Evolutionary conservation across 192 early-diverging fungal species (phyloP).

Genomic region (Backusella tuberculispora): DNA sequence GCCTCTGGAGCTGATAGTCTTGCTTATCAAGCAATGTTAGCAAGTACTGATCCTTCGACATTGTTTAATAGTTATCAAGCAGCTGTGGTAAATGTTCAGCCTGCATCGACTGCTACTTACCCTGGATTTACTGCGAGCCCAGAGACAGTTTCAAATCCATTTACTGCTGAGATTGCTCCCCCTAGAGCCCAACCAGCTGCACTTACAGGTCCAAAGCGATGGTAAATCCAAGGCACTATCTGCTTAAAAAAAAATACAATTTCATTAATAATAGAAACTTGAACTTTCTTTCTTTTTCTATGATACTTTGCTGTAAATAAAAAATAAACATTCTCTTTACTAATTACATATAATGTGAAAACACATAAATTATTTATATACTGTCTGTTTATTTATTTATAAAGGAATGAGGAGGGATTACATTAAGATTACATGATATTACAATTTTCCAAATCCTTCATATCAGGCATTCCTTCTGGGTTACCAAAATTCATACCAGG

Average conservation of each 20-base stretch:
- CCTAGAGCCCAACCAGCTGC: background rate
- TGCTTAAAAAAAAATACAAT: background rate
- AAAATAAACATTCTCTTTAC: background rate
- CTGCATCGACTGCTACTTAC: background rate
- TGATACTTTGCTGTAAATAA: background rate
- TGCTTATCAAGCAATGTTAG: background rate
- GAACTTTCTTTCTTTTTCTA: background rate
- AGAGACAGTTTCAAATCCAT: background rate
- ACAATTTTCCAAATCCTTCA: constrained; percentile 57
- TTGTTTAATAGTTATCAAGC: background rate
- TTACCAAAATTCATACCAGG: constrained; percentile 89
- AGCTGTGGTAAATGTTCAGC: background rate
- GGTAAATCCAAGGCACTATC: background rate
- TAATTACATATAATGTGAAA: background rate
- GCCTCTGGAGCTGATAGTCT: background rate
- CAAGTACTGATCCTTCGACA: background rate
- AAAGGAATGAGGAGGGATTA: background rate
- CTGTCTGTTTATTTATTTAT: constrained; percentile 6
- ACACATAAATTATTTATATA: background rate
- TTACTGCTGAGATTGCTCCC: background rate
- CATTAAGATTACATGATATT: constrained; percentile 48
- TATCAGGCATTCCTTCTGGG: constrained; percentile 56
- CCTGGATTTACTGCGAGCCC: background rate
- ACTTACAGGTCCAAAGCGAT: background rate
- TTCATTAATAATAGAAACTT: background rate